Base-by-base conservation (phyloP, 768 basidiomycete species). In the Coprinellus micaceus region DNA sequence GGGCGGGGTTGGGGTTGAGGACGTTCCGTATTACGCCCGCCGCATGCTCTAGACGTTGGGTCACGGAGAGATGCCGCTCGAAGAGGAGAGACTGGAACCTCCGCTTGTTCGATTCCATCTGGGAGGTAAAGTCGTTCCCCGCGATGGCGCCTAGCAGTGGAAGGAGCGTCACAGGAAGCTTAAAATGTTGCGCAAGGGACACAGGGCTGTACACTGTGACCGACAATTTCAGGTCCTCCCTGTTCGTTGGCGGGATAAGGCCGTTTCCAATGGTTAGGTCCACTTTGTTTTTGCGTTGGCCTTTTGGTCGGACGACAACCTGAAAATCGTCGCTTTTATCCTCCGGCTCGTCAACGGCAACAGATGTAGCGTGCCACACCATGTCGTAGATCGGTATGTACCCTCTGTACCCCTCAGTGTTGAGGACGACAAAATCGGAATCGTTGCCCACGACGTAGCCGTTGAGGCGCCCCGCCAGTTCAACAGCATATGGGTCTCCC, bases 401-500 rank as follows among this genome's bases (percentile, higher is more conserved):
- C 19, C 91, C 91, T 49, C 73, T 75, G 67, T 93, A 92, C 10
- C 83, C 87, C 30, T 86, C 87, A 12, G 84, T 74, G 62, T 89
- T 89, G 52, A 91, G 71, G 52, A 94, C 78, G 48, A 89, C 83
- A 60, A 88, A 94, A 67, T 94, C 91, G 2, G 90, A 93, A 72
- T 94, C 91, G 58, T 78, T 84, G 22, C 86, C 89, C 0, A 84
- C 77, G 45, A 94, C 89, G 61, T 86, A 93, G 30, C 82, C 91
- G 9, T 80, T 77, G 11, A 91, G 69, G 47, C 81, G 78, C 13
- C 83, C 90, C 10, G 91, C 91, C 7, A 94, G 76, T 61, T 90
- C 90, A 5, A 93, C 90, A n/a, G 87, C 84, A 62, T 83, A 91
- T 2, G 89, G 88, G 67, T 92, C 91, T 10, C 82, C 89, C 67